A percentile compares a stretch with the other conserved stretches of the same genome.
phyloP scores from a whole-genome alignment of 495 filamentous ascomycete genomes.

The Terfezia boudieri region DNA sequence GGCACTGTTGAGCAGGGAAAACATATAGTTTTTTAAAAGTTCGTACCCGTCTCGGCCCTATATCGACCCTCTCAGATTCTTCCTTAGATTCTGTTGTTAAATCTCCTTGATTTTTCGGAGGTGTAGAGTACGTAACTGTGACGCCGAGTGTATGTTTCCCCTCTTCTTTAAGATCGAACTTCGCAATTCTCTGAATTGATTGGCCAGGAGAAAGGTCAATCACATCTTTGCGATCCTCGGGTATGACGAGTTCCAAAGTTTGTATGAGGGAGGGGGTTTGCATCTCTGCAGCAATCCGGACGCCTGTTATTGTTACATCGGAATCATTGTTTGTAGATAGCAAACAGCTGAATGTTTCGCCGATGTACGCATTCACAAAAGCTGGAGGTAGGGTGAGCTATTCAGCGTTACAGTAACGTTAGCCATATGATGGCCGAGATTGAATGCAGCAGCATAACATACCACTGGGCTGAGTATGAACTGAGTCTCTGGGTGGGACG shows the following conservation, averaged over 20 bases:
- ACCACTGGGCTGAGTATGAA: slow-evolving; percentile 42
- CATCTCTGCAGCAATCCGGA: slow-evolving; percentile 78
- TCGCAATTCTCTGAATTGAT: slow-evolving; percentile 61
- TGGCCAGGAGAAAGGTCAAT: slow-evolving; percentile 38
- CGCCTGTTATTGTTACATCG: slow-evolving; percentile 27
- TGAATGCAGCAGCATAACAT: not conserved
- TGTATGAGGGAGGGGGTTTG: slow-evolving; percentile 55
- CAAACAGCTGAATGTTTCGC: slow-evolving; percentile 84
- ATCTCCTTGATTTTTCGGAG: slow-evolving; percentile 20
- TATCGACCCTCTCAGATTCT: slow-evolving; percentile 30
- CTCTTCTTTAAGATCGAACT: slow-evolving; percentile 79
- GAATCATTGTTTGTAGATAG: slow-evolving; percentile 80
- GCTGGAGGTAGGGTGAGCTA: slow-evolving; percentile 54
- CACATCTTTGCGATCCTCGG: slow-evolving; percentile 19
- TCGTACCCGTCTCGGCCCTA: slow-evolving; percentile 38
- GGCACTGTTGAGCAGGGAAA: slow-evolving; percentile 70
- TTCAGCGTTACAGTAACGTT: too few relatives aligned
- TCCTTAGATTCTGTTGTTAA: slow-evolving; percentile 15
- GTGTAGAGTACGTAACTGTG: slow-evolving; percentile 72
- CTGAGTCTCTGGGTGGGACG: slow-evolving; percentile 26
- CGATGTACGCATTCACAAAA: slow-evolving; percentile 87
- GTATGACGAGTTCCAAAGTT: slow-evolving; percentile 31
- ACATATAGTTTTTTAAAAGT: slow-evolving; percentile 94
- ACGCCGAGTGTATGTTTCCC: slow-evolving; percentile 86
- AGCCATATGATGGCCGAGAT: too few relatives aligned